These are phyloP conservation scores for Lupinus albus DNA, from an alignment of 306 rosid genomes.

Conservation along the genomic window DNA sequence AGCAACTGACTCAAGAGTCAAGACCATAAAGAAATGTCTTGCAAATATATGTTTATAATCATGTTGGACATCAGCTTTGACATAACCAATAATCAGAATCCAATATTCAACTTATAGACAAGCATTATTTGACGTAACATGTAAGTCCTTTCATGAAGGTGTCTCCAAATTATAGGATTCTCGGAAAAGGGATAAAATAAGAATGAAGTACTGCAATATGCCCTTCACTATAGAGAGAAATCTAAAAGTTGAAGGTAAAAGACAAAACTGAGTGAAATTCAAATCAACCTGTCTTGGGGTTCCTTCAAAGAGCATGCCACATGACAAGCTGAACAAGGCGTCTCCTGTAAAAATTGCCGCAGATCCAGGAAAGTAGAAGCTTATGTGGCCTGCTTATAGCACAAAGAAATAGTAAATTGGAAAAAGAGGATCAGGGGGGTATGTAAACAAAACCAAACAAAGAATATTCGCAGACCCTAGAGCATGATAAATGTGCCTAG, in stretches of 20 bases:
- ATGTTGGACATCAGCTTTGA: background rate
- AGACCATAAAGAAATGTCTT: too few species aligned
- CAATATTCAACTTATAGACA: conserved; percentile 23
- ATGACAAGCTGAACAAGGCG: conserved; percentile 93
- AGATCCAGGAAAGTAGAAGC: conserved; percentile 91
- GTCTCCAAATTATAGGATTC: conserved; percentile 21
- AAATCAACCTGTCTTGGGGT: conserved; percentile 81
- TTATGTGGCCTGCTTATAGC: conserved; percentile 71
- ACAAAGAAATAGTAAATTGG: conserved; percentile 26
- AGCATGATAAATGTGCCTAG: conserved; percentile 16
- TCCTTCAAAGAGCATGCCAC: conserved; percentile 96
- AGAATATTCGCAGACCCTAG: background rate
- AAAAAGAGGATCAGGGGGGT: background rate
- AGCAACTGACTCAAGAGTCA: too few species aligned
- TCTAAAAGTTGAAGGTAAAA: conserved; percentile 27
- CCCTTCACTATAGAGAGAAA: conserved; percentile 22
- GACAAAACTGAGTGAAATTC: conserved; percentile 32
- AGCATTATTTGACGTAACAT: conserved; percentile 21
- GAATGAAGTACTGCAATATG: background rate
- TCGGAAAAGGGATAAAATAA: conserved; percentile 12
- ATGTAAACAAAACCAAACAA: conserved; percentile 28
- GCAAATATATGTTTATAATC: too few species aligned
- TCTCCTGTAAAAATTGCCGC: conserved; percentile 91
- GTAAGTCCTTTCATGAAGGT: conserved; percentile 26
- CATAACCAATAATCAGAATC: conserved; percentile 24